phyloP scores from a whole-genome alignment of 371 early-diverging fungal species.

The Mucor mucedo region DNA sequence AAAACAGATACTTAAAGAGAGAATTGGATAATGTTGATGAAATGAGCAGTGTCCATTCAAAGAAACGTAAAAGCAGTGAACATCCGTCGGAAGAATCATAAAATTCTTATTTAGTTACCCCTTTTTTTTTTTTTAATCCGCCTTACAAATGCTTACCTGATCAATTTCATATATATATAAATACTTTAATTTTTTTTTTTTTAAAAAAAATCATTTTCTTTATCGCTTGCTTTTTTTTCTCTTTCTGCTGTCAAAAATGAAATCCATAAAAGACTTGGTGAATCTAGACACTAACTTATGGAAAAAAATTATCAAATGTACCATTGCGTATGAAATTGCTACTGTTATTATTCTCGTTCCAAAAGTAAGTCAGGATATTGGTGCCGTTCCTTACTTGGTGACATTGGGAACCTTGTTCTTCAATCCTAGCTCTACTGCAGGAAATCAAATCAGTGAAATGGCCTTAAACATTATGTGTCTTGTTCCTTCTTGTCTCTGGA shows the following conservation, averaged over 20 bases:
- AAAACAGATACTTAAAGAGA: slow-evolving; percentile 25
- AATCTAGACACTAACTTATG: slow-evolving; percentile 24
- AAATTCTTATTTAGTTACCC: slow-evolving; percentile 8
- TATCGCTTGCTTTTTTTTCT: not conserved
- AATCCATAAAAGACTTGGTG: not conserved
- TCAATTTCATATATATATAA: not conserved
- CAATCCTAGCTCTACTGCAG: slow-evolving; percentile 44
- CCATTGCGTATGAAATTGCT: slow-evolving; percentile 46
- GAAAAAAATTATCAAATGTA: slow-evolving; percentile 49
- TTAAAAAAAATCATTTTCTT: slow-evolving; percentile 4
- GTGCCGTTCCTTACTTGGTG: slow-evolving; percentile 41
- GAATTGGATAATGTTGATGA: slow-evolving; percentile 9
- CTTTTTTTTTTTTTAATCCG: slow-evolving; percentile 3
- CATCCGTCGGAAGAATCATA: slow-evolving; percentile 1
- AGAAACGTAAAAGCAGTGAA: slow-evolving; percentile 6
- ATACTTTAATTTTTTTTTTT: slow-evolving; percentile 7
- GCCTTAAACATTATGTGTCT: slow-evolving; percentile 34
- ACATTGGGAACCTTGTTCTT: slow-evolving; percentile 45
- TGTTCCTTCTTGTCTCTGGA: slow-evolving; percentile 38
- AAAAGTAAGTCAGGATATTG: slow-evolving; percentile 19
- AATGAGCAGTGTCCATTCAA: not conserved
- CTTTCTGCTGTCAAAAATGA: slow-evolving; percentile 1
- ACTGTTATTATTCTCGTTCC: slow-evolving; percentile 43
- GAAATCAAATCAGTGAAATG: slow-evolving; percentile 44
- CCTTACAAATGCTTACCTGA: not conserved